Base-by-base conservation (phyloP, 495 filamentous ascomycete species). In the Xylaria telfairii region DNA sequence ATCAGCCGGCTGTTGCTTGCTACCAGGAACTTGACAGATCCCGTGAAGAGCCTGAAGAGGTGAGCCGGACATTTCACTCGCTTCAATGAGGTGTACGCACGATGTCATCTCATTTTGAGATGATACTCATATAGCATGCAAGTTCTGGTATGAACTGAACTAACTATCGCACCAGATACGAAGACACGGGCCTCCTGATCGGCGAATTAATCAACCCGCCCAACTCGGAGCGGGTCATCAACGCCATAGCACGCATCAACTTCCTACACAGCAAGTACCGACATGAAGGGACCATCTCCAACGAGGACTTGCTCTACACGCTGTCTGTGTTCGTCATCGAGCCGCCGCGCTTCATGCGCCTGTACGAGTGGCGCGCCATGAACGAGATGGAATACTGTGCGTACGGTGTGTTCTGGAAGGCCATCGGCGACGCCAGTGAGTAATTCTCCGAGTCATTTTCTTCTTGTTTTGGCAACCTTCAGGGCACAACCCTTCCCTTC, bases 221-320 rank as follows among this genome's bases (percentile, higher is more conserved):
- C 0, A 78, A 81, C 13, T 84, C 84, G 0, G 77, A 81, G 8
- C 83, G 90, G 10, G 76, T 86, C 9, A 79, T 81, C 21, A 77
- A 78, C 47, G 86, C 86, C 21, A 81, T 92, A 41, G 86, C 87
- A 4, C 87, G 91, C 54, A 92, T 91, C 76, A 91, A 91, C 74
- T 92, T 83, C 73, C 81, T 93, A 24, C 91, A 93, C 72, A 82
- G 81, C 57, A 77, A 79, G n/a, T 92, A 92, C 76, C 81, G 83
- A 15, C 81, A 84, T 42, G 78, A 84, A 2, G 89, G 89, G 47
- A 85, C 85, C 68, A 92, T 93, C 71, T 79, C 79, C 19, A 87
- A 92, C 32, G 82, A 85, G 15, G 90, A 92, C 70, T 84, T 92
- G 77, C 82, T 93, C 2, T 93, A 90, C 77, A 92, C 90, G 2